phyloP scores from a whole-genome alignment of 1,139 yeast genomes.

The Sugiyamaella grinbergsii region DNA sequence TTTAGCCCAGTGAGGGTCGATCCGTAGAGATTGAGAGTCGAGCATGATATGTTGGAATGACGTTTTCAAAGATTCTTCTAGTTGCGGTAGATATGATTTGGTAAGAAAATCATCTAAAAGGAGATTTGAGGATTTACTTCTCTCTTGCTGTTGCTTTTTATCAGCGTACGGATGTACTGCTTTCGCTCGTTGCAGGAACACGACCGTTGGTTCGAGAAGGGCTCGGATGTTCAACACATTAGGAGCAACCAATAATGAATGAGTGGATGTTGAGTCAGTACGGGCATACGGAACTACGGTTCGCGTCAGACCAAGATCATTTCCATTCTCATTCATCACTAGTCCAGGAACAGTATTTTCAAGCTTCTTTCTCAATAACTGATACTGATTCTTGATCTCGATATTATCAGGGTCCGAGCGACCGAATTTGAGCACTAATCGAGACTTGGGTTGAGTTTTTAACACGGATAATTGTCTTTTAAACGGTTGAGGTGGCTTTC shows the following conservation, averaged over 20 bases:
- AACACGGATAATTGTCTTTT: conserved; percentile 16
- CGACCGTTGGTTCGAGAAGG: conserved; percentile 61
- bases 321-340: conserved; percentile 30
- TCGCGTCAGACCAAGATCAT: conserved; percentile 10
- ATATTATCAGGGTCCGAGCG: conserved; percentile 34
- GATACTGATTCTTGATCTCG: conserved; percentile 35
- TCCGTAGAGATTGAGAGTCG: conserved; percentile 32
- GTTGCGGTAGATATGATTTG: conserved; percentile 61
- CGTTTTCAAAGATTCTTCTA: conserved; percentile 57
- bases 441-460: conserved; percentile 7
- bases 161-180: conserved; percentile 41
- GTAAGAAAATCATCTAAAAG: conserved; percentile 71
- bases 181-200: conserved; percentile 56
- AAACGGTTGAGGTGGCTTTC: conserved; percentile 7
- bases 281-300: conserved; percentile 21
- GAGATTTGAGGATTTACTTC: conserved; percentile 26
- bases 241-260: conserved; percentile 67
- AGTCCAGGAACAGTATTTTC: conserved; percentile 44
- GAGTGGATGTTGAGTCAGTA: conserved; percentile 3
- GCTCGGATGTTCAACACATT: conserved; percentile 82
- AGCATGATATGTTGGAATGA: conserved; percentile 42
- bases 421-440: conserved; percentile 31
- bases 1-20: conserved; percentile 38
- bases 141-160: conserved; percentile 19
- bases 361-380: conserved; percentile 35